Conservation (phyloP, 768 basidiomycete species). For the Leucocoprinus sp. region DNA sequence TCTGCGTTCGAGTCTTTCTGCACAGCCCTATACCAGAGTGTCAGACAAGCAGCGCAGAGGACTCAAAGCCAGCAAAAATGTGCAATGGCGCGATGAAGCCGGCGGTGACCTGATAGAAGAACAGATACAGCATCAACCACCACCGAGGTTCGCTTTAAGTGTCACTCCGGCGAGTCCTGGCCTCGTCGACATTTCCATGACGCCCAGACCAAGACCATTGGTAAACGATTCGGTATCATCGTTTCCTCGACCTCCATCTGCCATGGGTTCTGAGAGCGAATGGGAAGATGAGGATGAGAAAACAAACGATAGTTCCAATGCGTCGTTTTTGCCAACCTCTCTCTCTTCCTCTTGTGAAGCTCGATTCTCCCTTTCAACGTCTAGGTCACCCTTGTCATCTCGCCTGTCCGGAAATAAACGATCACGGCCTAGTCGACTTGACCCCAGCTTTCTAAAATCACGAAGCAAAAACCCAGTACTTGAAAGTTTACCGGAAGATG, state of each 20-base stretch:
- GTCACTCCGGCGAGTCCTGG: constrained; percentile 38
- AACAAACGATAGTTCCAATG: constrained; percentile 67
- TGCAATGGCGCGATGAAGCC: constrained; percentile 83
- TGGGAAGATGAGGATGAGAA: constrained; percentile 88
- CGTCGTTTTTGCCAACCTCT: constrained; percentile 42
- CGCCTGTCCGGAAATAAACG: constrained; percentile 29
- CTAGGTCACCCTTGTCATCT: constrained; percentile 25
- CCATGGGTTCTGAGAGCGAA: constrained; percentile 67
- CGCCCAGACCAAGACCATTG: constrained; percentile 16
- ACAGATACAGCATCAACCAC: constrained; percentile 24
- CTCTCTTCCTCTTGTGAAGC: constrained; percentile 27
- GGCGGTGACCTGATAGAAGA: constrained; percentile 76
- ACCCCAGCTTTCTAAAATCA: constrained; percentile 60
- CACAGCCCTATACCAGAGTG: constrained; percentile 53
- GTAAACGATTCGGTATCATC: constrained; percentile 17
- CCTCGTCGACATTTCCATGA: constrained; percentile 16
- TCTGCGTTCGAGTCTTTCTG: constrained; percentile 52
- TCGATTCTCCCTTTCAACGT: constrained; percentile 12
- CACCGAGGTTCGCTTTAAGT: constrained; percentile 25
- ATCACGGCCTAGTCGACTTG: constrained; percentile 58
- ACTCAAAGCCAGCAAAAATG: constrained; percentile 56
- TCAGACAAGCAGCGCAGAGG: constrained; percentile 57
- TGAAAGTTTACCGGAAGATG: constrained; percentile 63
- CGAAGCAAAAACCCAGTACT: constrained; percentile 36
- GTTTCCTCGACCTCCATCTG: constrained; percentile 24